Base-by-base conservation (phyloP, 768 basidiomycete species). In the Exsudoporus frostii region DNA sequence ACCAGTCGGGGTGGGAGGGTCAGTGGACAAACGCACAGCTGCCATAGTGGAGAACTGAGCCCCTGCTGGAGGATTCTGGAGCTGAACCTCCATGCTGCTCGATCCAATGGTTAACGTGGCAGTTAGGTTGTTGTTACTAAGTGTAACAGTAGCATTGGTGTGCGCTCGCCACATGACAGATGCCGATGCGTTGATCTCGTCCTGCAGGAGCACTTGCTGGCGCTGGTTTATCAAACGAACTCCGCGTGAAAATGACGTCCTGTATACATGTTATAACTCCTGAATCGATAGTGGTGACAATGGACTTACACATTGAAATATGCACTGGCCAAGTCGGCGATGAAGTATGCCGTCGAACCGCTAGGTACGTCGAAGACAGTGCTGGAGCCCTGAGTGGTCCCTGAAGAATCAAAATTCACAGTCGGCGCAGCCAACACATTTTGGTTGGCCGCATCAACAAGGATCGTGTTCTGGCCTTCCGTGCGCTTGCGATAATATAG, bases 401-500 rank as follows among this genome's bases (percentile, higher is more conserved):
- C 80, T 3, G 77, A 74, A 7, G 66, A 76, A 58, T 78, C 83
- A 34, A 76, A 75, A n/a, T 77, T 76, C 20, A 74, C 65, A 9
- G 73, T 81, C 0, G 92, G 88, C 5, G 80, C 75, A 19, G 81
- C 82, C 17, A 73, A 67, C 42, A 97, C 90, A 54, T 85, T 79
- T 73, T 99, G 97, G 74, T 98, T 98, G 30, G 72, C 66, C 56
- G 76, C 73, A 60, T 79, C 79, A 59, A 98, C 78, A 48, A 95
- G 64, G 57, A 99, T 77, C 6, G 93, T 94, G 76, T 98, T 99
- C 76, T 99, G 97, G 3, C 97, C 97, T 72, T 96, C 92, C 5
- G 96, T 97, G 73, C 86, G 84, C 79, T 95, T 98, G 67, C 95
- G 82, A 78, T 97, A 99, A 75, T 97, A 98, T 56, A 81, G 63